phyloP scores from a whole-genome alignment of 257 asterid species.

The Solanum chiquidenum region DNA sequence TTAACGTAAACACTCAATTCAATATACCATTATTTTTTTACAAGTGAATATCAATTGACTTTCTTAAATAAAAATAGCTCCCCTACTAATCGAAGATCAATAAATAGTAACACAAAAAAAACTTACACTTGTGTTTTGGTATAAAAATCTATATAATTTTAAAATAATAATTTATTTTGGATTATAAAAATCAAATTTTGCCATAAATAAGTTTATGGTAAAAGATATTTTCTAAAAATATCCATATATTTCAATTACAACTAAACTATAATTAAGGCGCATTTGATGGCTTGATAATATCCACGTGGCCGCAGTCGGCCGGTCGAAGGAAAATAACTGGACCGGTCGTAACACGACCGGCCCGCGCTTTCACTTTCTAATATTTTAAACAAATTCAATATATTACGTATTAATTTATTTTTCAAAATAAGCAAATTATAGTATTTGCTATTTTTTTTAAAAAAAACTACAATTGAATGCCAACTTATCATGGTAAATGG shows the following conservation, averaged over 20 bases:
- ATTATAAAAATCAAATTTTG: neutral
- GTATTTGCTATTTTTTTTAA: neutral
- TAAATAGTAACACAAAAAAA: neutral
- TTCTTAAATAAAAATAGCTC: neutral
- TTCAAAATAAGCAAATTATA: neutral
- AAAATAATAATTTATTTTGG: neutral
- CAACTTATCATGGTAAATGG: neutral
- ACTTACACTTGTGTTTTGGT: neutral
- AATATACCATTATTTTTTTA: neutral
- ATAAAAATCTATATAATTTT: neutral
- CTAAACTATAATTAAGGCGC: neutral
- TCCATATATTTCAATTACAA: neutral
- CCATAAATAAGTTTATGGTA: neutral
- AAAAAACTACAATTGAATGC: neutral
- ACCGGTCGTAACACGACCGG: neutral
- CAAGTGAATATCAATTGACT: too few species aligned
- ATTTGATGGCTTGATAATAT: neutral
- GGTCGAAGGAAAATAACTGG: neutral
- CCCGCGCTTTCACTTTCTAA: neutral
- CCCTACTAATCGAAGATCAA: neutral
- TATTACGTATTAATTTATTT: neutral
- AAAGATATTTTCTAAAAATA: neutral
- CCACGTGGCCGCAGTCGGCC: neutral
- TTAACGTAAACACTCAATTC: neutral
- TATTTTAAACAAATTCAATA: neutral